A percentile compares a stretch with the other conserved stretches of the same genome.
phyloP scores from a whole-genome alignment of 176 grass and related monocot species.

The Zoysia japonica region DNA sequence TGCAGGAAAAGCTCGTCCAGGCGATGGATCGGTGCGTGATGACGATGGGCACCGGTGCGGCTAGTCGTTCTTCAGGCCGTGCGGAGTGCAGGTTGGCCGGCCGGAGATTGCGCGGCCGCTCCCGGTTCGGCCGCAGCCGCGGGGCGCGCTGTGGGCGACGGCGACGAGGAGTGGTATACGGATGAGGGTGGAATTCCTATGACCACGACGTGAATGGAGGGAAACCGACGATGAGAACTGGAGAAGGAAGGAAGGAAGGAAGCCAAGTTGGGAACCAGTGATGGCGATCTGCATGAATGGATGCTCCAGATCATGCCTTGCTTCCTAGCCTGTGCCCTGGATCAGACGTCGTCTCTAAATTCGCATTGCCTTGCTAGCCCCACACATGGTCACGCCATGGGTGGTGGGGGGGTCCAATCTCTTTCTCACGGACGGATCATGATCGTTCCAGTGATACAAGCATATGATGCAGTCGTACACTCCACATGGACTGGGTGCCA shows the following conservation, averaged over 20 bases:
- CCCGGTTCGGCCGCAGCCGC: not conserved
- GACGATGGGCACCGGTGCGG: not conserved
- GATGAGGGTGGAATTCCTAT: constrained; percentile 7
- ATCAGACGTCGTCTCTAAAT: no score
- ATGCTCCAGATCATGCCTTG: no score
- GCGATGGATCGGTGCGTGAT: not conserved
- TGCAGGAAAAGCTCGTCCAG: not conserved
- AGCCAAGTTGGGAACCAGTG: constrained; percentile 22
- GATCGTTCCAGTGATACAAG: not conserved
- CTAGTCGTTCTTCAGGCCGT: no score
- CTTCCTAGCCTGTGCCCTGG: no score
- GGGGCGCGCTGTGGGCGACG: no score
- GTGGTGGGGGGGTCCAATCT: not conserved
- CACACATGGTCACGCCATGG: no score
- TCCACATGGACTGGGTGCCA: not conserved
- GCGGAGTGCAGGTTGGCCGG: not conserved
- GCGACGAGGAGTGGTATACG: not conserved
- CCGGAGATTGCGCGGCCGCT: not conserved
- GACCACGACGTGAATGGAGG: constrained; percentile 2
- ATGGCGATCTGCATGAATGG: not conserved
- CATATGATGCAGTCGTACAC: not conserved
- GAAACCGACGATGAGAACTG: not conserved
- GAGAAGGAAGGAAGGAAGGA: not conserved
- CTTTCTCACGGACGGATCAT: not conserved
- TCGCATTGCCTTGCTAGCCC: no score